Conservation (phyloP, 2,329 filamentous ascomycete species). For the Diaporthe velutina region DNA sequence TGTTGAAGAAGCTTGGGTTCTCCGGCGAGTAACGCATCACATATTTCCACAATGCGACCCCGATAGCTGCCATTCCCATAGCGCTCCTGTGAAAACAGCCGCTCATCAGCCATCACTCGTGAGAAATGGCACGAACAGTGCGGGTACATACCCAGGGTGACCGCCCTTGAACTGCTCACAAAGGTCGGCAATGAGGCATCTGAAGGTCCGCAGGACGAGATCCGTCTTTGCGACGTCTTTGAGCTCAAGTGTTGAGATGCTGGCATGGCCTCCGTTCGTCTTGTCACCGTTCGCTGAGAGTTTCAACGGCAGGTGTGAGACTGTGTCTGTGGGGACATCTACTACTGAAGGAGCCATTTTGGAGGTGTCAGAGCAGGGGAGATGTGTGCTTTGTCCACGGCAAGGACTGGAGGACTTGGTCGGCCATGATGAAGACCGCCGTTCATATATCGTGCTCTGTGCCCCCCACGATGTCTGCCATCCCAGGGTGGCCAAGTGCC, state of each 20-base stretch:
- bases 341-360: slow-evolving; percentile 18
- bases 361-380: not conserved
- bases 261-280: not conserved
- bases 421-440: not conserved
- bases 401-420: not conserved
- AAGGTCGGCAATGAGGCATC: slow-evolving; percentile 75
- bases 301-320: slow-evolving; percentile 24
- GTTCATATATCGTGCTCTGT: slow-evolving; percentile 7
- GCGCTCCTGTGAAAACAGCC: slow-evolving; percentile 41
- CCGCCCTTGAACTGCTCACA: slow-evolving; percentile 79
- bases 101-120: slow-evolving; percentile 51
- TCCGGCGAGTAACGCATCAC: slow-evolving; percentile 69
- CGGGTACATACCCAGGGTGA: slow-evolving; percentile 69
- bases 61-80: slow-evolving; percentile 53
- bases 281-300: slow-evolving; percentile 17
- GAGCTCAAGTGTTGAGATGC: slow-evolving; percentile 18
- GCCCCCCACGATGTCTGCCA: not conserved
- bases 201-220: slow-evolving; percentile 70
- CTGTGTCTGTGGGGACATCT: slow-evolving; percentile 15
- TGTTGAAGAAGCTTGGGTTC: slow-evolving; percentile 66
- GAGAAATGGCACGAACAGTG: no score
- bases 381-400: not conserved
- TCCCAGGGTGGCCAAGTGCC: slow-evolving; percentile 11
- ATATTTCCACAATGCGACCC: slow-evolving; percentile 66
- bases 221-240: slow-evolving; percentile 47